Conservation (phyloP, 1,139 yeast genomes). For the Protomyces pachydermus region DNA sequence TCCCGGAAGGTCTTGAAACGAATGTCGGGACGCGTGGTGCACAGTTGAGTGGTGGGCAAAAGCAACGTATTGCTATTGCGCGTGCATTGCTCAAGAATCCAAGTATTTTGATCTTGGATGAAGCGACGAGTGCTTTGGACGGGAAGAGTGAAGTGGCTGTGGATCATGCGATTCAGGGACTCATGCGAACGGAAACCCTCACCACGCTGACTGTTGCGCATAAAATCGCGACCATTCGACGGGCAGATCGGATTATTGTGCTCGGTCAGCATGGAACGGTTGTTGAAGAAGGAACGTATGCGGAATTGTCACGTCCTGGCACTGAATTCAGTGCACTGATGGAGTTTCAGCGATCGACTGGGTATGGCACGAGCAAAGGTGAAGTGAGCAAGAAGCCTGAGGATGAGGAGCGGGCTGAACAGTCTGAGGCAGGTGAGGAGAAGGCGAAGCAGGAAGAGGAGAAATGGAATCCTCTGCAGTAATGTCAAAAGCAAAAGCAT, state of each 20-base stretch:
- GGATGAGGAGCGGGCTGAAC: background rate
- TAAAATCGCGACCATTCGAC: conserved; percentile 77
- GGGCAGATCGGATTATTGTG: conserved; percentile 78
- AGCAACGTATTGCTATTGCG: conserved; percentile 78
- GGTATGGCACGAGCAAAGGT: background rate
- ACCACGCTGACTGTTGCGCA: conserved; percentile 93
- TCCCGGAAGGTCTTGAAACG: conserved; percentile 70
- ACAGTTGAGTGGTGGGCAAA: conserved; percentile 77
- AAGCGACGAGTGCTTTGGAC: conserved; percentile 51
- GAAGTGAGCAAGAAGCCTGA: conserved; percentile 21
- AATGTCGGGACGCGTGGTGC: conserved; percentile 83
- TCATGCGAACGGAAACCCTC: conserved; percentile 59
- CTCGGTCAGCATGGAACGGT: conserved; percentile 69
- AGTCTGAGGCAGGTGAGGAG: background rate
- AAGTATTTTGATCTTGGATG: conserved; percentile 65
- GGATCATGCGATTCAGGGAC: conserved; percentile 53
- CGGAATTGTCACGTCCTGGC: conserved; percentile 53
- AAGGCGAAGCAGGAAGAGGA: conserved; percentile 21
- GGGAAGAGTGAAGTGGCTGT: conserved; percentile 83
- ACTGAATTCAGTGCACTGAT: conserved; percentile 70
- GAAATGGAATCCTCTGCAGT: background rate
- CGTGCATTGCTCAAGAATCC: conserved; percentile 74
- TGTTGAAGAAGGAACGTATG: conserved; percentile 78
- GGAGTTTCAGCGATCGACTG: conserved; percentile 20
- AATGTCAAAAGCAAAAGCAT: background rate